These are phyloP conservation scores for Pyronema omphalodes DNA, from an alignment of 495 filamentous ascomycete genomes.

Conservation along the genomic window DNA sequence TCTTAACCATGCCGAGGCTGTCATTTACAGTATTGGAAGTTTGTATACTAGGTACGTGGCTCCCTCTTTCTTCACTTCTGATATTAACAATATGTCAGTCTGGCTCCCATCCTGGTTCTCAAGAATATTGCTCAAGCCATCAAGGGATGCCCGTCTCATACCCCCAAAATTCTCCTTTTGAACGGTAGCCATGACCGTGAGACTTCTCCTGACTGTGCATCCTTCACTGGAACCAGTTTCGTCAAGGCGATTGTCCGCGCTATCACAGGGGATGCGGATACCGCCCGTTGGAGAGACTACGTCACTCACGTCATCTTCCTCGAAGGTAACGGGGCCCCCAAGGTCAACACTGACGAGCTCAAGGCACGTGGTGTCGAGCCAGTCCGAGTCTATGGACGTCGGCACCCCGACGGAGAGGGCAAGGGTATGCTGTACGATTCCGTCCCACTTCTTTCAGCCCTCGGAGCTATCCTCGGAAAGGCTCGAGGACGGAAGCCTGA, in stretches of 20 bases:
- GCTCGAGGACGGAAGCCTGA: slow-evolving; percentile 36
- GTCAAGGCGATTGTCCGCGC: slow-evolving; percentile 58
- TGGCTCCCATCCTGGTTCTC: slow-evolving; percentile 58
- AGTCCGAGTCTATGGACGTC: slow-evolving; percentile 56
- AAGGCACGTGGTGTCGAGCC: slow-evolving; percentile 51
- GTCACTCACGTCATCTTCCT: slow-evolving; percentile 75
- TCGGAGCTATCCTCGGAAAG: slow-evolving; percentile 60
- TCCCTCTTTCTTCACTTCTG: no score
- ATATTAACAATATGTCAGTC: slow-evolving; percentile 11
- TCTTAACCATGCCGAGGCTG: slow-evolving; percentile 39
- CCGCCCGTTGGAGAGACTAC: slow-evolving; percentile 32
- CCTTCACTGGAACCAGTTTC: slow-evolving; percentile 60
- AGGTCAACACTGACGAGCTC: slow-evolving; percentile 48
- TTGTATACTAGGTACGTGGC: slow-evolving; percentile 43
- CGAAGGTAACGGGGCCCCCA: slow-evolving; percentile 50
- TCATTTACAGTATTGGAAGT: slow-evolving; percentile 81
- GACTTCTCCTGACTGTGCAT: slow-evolving; percentile 43
- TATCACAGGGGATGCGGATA: slow-evolving; percentile 29
- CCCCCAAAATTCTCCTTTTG: slow-evolving; percentile 64
- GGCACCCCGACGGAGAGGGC: slow-evolving; percentile 27
- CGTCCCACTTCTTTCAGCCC: slow-evolving; percentile 49
- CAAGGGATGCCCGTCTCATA: slow-evolving; percentile 11
- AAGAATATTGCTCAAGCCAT: slow-evolving; percentile 42
- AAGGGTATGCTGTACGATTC: slow-evolving; percentile 56
- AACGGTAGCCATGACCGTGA: slow-evolving; percentile 74